Base-by-base conservation (phyloP, 1,284 basidiomycete genomes). In the Chiua sp. region DNA sequence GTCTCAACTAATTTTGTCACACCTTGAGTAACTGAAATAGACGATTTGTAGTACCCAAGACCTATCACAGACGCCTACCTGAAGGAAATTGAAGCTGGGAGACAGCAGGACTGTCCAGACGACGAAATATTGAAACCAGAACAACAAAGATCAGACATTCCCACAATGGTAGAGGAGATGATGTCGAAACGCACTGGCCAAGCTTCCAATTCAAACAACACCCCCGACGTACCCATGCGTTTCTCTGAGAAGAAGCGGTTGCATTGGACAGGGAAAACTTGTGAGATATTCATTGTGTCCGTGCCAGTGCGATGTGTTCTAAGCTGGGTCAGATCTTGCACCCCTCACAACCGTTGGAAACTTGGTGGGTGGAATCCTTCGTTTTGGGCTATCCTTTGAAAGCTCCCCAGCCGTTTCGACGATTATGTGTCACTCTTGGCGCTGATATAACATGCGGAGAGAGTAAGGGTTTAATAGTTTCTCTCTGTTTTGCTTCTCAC, bases 311-410 rank as follows among this genome's bases (percentile, higher is more conserved):
- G 37, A 42, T 6, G 47, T 18, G 12, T 63, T 55, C 56, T 62
- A 63, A 56, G 28, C 49, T 42, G 46, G 53, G 33, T 60, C 57
- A 93, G 91, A 98, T 77, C 86, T 98, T 2, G 96, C 96, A 1
- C 96, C 97, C 0, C 79, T 99, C 13, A 98, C 97, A 1, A 99
- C 96, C 0, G 95, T 97, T 32, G 96, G 97, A 32, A 98, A 98
- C 69, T 75, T 98, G 68, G 93, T 93, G 73, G 52, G 87, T 58
- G 18, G 18, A 39, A 3, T 26, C 49, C 16, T 53, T 37, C 8
- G 23, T 39, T 32, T 47, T 10, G 23, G 12, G 5, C 30, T 4
- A 32, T 35, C 13, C 22, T 49, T 20, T 59, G n/a, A 68, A 51
- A 60, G 28, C 59, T 3, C 18, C 51, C 16, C 53, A 94, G 93